Evolutionary conservation across 768 basidiomycete species (phyloP), one percentile per base, ranked within the genome.

Genomic region (Terana coerulea): DNA sequence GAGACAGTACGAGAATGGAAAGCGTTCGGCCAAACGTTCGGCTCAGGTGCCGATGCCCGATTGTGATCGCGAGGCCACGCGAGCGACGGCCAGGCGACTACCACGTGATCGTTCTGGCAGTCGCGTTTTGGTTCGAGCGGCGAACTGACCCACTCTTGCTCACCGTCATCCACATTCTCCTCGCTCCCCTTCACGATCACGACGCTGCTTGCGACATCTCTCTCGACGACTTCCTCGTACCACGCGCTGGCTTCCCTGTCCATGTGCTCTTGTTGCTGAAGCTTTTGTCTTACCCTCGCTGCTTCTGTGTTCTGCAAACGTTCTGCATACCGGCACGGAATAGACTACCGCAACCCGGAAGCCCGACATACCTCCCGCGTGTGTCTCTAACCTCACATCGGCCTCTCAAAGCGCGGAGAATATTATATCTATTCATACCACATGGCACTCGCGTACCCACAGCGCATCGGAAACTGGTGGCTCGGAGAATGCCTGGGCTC

Each of bases 401-500:
- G 12, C 45, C 10, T 22, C 14, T 21, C 14, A 8, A 8, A 5
- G 28, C 28, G 45, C 12, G 3, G 30, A 25, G 35, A 24, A 11
- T 25, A 26, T 17, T 8, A 34, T 25, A 37, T 26, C 24, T 24
- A 15, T 9, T 14, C 28, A 17, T 2, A 22, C 33, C 19, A 26
- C 21, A 46, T 49, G 53, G n/a, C 53, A 9, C 53, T 36, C 11
- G n/a, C 25, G 7, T 61, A 57, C 44, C 75, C 75, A 40, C 61
- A 62, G 15, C 56, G 59, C 31, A 67, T 88, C 11, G 83, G 75
- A 14, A 88, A 87, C 62, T 88, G 76, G 68, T 78, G 72, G 66
- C 62, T 90, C 29, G 72, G 74, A 19, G 73, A 80, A 31, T 72
- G 70, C 15, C 71, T 90, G 25, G 87, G 87, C 21, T 81, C 85